phyloP scores from a whole-genome alignment of 129 eudicot genomes.

The Deinandra increscens region DNA sequence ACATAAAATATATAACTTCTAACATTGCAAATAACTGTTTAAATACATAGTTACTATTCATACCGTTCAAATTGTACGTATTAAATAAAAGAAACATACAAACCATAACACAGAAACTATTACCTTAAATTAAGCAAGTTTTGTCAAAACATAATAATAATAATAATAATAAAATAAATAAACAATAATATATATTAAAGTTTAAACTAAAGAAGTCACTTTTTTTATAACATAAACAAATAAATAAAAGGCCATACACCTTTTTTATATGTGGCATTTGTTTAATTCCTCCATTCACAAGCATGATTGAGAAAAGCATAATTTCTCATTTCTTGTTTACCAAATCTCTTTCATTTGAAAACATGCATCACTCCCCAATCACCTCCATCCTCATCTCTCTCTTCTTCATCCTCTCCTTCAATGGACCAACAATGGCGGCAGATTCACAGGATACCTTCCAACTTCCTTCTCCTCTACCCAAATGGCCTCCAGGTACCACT shows the following conservation, averaged over 20 bases:
- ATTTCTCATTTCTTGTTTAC: conserved; percentile 30
- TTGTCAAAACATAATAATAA: no score
- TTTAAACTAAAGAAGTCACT: neutral
- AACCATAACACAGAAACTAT: no score
- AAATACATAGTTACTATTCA: no score
- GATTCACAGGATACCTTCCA: conserved; percentile 41
- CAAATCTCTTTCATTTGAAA: conserved; percentile 31
- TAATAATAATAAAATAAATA: no score
- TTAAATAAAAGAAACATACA: no score
- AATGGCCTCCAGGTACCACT: conserved; percentile 56
- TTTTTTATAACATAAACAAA: neutral
- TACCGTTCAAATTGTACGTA: no score
- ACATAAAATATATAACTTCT: no score
- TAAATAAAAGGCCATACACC: conserved; percentile 14
- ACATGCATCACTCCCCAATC: conserved; percentile 27
- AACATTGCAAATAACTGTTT: no score
- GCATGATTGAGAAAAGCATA: conserved; percentile 21
- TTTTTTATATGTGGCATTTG: conserved; percentile 21
- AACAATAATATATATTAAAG: no score
- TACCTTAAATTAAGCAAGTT: no score
- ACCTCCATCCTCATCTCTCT: conserved; percentile 12
- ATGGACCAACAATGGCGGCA: conserved; percentile 41
- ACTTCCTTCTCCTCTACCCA: conserved; percentile 67
- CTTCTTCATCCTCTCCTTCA: conserved; percentile 28
- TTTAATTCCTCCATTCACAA: conserved; percentile 16